phyloP scores from a whole-genome alignment of 108 stramenopile species.

The Chaetoceros tenuissimus region DNA sequence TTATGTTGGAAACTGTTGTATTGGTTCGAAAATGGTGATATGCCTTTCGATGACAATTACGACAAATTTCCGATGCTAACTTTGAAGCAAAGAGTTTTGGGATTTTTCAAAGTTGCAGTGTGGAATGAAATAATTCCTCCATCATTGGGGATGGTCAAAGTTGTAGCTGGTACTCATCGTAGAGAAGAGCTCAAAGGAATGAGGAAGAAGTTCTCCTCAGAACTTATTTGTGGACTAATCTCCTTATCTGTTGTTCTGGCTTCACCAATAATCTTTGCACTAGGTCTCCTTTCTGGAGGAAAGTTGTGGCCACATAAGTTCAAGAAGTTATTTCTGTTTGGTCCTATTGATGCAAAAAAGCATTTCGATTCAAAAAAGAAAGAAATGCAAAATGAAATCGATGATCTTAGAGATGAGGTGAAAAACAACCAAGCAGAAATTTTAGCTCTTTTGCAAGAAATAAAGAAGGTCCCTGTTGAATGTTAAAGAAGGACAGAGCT shows the following conservation, averaged over 20 bases:
- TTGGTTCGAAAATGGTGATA: background rate
- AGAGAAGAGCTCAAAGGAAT: background rate
- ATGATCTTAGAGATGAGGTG: no score
- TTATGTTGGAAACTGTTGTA: background rate
- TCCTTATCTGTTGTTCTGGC: background rate
- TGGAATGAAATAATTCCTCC: background rate
- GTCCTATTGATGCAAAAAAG: background rate
- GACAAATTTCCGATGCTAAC: background rate
- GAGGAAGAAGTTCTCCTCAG: background rate
- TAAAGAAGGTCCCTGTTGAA: no score
- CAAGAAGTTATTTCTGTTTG: background rate
- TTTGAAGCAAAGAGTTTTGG: background rate
- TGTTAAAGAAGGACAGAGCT: no score
- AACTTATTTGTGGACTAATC: background rate
- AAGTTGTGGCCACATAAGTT: background rate
- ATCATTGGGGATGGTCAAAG: background rate
- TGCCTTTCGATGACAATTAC: background rate
- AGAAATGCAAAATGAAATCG: no score
- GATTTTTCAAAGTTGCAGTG: background rate
- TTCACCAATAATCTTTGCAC: background rate
- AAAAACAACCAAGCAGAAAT: no score
- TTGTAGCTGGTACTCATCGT: background rate
- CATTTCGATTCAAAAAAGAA: no score
- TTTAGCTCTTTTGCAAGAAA: no score
- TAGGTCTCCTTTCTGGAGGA: background rate